A percentile compares a stretch with the other conserved stretches of the same genome.
Evolutionary conservation across 1,284 basidiomycete genomes (phyloP).

Genomic region (Moesziomyces sp.): DNA sequence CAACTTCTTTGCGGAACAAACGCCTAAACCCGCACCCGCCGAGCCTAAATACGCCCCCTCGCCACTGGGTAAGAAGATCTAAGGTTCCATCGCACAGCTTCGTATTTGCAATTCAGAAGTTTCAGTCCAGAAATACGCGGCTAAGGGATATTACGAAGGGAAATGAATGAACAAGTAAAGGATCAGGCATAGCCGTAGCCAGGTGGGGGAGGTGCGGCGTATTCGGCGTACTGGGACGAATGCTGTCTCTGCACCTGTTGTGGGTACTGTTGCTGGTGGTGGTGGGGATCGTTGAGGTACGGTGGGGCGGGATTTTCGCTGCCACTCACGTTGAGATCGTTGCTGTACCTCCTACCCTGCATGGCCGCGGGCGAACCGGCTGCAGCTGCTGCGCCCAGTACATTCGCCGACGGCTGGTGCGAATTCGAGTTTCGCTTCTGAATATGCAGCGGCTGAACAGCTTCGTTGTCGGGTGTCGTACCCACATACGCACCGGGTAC

Average conservation of each 20-base stretch:
- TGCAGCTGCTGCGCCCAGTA: slow-evolving; percentile 26
- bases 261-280: background rate
- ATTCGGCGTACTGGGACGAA: slow-evolving; percentile 36
- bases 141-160: too few species aligned
- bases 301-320: slow-evolving; percentile 42
- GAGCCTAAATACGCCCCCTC: slow-evolving; percentile 22
- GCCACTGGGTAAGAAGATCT: slow-evolving; percentile 31
- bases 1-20: slow-evolving; percentile 54
- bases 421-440: slow-evolving; percentile 40
- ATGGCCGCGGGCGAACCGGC: slow-evolving; percentile 24
- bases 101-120: too few species aligned
- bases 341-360: slow-evolving; percentile 30
- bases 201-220: slow-evolving; percentile 43
- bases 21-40: slow-evolving; percentile 20
- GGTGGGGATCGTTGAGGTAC: slow-evolving; percentile 11
- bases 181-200: slow-evolving; percentile 37
- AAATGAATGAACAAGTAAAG: background rate
- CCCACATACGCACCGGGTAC: slow-evolving; percentile 24
- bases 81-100: too few species aligned
- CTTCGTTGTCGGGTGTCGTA: slow-evolving; percentile 16
- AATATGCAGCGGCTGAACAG: slow-evolving; percentile 47
- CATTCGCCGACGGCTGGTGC: background rate
- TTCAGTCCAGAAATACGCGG: too few species aligned
- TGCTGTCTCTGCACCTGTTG: slow-evolving; percentile 20
- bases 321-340: slow-evolving; percentile 18